These are phyloP conservation scores for Maudiozyma serrabonitensis DNA, from an alignment of 805 yeast genomes.

Conservation along the genomic window DNA sequence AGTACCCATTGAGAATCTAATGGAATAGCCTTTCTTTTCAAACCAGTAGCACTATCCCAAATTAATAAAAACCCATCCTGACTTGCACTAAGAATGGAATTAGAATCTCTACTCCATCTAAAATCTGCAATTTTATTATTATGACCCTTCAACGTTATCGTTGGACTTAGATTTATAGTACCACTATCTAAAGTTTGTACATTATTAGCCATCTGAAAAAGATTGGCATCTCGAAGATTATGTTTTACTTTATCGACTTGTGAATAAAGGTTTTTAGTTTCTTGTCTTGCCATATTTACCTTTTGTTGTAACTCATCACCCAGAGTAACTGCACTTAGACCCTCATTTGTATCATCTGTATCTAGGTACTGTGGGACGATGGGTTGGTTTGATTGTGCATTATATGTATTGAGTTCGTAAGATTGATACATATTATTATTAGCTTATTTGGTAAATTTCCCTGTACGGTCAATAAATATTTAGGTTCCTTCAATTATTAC, in stretches of 20 bases:
- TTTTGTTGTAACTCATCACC: conserved; percentile 22
- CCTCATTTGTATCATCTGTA: conserved; percentile 3
- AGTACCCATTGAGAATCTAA: conserved; percentile 74
- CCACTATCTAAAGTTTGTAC: conserved; percentile 14
- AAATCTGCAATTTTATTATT: conserved; percentile 61
- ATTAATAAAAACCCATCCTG: conserved; percentile 80
- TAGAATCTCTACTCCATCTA: conserved; percentile 59
- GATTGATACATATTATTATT: not conserved
- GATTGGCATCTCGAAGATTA: conserved; percentile 37
- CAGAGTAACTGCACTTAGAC: conserved; percentile 5
- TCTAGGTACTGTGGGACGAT: not conserved
- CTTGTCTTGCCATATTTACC: conserved; percentile 33
- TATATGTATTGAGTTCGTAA: not conserved
- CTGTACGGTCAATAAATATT: no score
- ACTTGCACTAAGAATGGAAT: conserved; percentile 56
- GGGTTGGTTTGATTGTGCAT: not conserved
- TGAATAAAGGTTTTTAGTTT: conserved; percentile 38
- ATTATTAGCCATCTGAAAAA: conserved; percentile 31
- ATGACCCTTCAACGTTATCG: conserved; percentile 42
- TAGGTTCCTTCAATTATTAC: no score
- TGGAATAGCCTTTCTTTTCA: conserved; percentile 59
- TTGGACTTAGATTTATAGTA: conserved; percentile 28
- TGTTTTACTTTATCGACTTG: conserved; percentile 39
- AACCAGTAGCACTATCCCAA: conserved; percentile 73
- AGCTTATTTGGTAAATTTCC: no score